These are phyloP conservation scores for Penicillium daleae DNA, from an alignment of 495 filamentous ascomycete genomes.

Conservation along the genomic window DNA sequence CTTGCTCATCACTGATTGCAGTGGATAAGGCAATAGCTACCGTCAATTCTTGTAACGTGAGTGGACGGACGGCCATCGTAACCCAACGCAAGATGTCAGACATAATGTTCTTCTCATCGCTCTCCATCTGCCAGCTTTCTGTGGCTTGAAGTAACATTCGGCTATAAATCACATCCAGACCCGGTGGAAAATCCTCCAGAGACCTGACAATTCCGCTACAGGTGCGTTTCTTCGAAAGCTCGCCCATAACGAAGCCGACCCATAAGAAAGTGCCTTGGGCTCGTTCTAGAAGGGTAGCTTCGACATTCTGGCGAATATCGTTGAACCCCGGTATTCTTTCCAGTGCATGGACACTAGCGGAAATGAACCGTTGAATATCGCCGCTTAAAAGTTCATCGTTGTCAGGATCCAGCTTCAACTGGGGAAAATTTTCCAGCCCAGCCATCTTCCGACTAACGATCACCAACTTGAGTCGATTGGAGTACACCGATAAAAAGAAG, in stretches of 20 bases:
- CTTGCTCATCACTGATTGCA: not conserved
- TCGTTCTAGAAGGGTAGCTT: not conserved
- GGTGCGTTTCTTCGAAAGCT: not conserved
- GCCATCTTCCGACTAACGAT: not conserved
- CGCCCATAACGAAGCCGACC: not conserved
- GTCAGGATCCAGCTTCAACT: not conserved
- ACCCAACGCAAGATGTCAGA: not conserved
- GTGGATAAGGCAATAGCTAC: not conserved
- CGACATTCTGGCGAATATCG: not conserved
- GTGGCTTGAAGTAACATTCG: not conserved
- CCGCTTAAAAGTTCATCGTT: not conserved
- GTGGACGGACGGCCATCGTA: not conserved
- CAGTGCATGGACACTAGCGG: not conserved
- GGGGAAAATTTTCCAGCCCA: not conserved
- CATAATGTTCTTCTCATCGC: not conserved
- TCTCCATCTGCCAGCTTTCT: not conserved
- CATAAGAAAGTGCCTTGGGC: not conserved
- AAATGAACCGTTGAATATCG: not conserved
- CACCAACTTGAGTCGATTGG: not conserved
- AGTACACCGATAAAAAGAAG: not conserved
- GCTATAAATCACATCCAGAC: not conserved
- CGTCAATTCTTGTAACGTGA: not conserved
- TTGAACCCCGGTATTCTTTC: not conserved
- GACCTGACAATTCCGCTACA: not conserved
- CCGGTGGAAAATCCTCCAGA: not conserved